A percentile compares a stretch with the other conserved stretches of the same genome.
Evolutionary conservation across 371 early-diverging fungal species (phyloP).

Genomic region (Rhizoclosmatium hyalinum): DNA sequence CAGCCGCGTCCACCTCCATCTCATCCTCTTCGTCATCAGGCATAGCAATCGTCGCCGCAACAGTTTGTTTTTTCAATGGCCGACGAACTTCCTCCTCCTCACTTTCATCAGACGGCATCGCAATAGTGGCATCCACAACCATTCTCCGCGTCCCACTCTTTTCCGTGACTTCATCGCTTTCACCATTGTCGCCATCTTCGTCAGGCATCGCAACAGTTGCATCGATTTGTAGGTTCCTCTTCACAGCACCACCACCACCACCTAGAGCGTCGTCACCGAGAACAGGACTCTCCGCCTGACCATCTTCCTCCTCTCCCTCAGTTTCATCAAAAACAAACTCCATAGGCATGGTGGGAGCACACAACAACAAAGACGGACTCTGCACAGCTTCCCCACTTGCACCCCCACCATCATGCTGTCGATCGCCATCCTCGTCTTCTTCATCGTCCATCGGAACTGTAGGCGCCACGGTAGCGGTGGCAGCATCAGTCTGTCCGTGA

Average conservation of each 20-base stretch:
- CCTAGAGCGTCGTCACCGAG: background rate
- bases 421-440: conserved; percentile 12
- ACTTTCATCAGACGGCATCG: too few species aligned
- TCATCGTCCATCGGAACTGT: conserved; percentile 20
- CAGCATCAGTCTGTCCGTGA: background rate
- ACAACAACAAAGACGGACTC: background rate
- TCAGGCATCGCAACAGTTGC: too few species aligned
- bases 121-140: too few species aligned
- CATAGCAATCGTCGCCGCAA: too few species aligned
- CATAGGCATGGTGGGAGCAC: background rate
- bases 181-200: too few species aligned
- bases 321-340: conserved; percentile 16
- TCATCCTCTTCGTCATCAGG: too few species aligned
- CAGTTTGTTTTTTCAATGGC: too few species aligned
- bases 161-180: too few species aligned
- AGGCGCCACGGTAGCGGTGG: background rate
- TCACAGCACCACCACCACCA: background rate
- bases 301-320: conserved; percentile 23
- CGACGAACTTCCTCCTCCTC: too few species aligned
- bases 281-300: background rate
- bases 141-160: too few species aligned
- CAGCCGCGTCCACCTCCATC: too few species aligned
- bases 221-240: background rate
- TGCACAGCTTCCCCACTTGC: background rate
- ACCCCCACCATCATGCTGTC: background rate